Evolutionary conservation across 2,329 filamentous ascomycete species (phyloP), one percentile per base, ranked within the genome.

Genomic region (Phoma herbarum): DNA sequence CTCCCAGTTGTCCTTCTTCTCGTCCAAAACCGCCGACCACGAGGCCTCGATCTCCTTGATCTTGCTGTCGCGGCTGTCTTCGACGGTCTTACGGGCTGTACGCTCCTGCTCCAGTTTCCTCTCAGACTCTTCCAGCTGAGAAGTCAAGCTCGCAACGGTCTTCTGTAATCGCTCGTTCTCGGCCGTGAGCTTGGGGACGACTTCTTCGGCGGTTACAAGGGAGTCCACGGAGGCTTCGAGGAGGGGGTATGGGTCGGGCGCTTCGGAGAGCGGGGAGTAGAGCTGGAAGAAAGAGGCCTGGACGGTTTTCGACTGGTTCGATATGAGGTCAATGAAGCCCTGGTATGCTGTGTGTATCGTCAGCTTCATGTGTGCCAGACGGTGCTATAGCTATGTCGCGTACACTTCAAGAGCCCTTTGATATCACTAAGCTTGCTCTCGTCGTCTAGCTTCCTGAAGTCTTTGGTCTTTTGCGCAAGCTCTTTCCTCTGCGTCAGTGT

Each of bases 391-490:
- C 9, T 16, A 26, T 16, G 22, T 35, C 47, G 45, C 69, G 22
- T 75, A 93, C 92, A 89, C 83, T 97, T 97, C 59, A 99, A 80
- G 49, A 99, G 80, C 37, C 87, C 87, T 79, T 98, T 99, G 81
- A 96, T 88, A 77, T 99, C 95, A 5, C 84, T 83, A 52, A 99
- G 80, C 78, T 98, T 99, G 56, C 86, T 87, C 11, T 90, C 82
- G 82, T 99, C 93, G 69, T 98, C 94, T 11, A 96, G 85, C 77
- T 97, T 98, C 61, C 93, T 85, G 69, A 98, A 99, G 71, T 98
- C 94, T 73, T 99, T 99, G 0, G 95, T 99, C 83, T 97, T 98
- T 75, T 97, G 93, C n/a, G 96, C 95, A 20, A 99, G 83, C 61
- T 99, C 96, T 75, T 99, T 99, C 52, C 95, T 86, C 76, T 99